These are phyloP conservation scores for Hypoxylon sp. DNA, from an alignment of 2,329 filamentous ascomycete genomes.

Conservation along the genomic window DNA sequence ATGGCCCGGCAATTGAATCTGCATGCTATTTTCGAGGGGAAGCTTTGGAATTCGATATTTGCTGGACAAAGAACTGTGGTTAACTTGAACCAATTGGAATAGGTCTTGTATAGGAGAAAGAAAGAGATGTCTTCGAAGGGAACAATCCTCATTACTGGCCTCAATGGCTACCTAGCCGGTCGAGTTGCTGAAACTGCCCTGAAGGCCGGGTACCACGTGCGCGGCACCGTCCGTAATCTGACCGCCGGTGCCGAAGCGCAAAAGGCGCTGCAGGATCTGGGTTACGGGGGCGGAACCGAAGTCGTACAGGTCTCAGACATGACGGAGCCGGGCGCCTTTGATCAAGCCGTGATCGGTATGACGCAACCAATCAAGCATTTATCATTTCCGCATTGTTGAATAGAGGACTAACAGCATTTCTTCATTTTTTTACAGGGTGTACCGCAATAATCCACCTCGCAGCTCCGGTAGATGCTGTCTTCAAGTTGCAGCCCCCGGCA, in stretches of 20 bases:
- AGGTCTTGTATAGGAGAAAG: not conserved
- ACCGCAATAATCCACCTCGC: constrained; percentile 43
- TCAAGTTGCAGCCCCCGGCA: constrained; percentile 35
- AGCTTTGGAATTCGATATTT: constrained; percentile 1
- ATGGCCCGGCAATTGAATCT: too few species aligned
- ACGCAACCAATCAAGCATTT: not conserved
- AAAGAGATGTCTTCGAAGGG: constrained; percentile 20
- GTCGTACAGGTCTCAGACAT: constrained; percentile 41
- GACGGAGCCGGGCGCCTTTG: constrained; percentile 34
- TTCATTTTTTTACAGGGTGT: too few species aligned
- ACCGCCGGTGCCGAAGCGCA: constrained; percentile 40
- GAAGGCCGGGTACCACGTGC: constrained; percentile 40
- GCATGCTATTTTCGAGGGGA: too few species aligned
- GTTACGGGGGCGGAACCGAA: constrained; percentile 38
- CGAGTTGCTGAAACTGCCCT: constrained; percentile 40
- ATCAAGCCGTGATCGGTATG: constrained; percentile 40
- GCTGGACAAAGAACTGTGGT: too few species aligned
- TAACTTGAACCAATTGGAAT: too few species aligned
- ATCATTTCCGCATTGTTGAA: too few species aligned
- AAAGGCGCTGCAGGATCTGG: constrained; percentile 33
- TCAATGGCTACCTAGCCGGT: constrained; percentile 45
- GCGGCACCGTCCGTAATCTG: constrained; percentile 43
- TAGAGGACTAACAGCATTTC: not conserved
- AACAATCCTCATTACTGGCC: constrained; percentile 43
- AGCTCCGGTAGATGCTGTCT: constrained; percentile 38